Percentiles rank a stretch among this genome's conserved stretches.
phyloP scores from a whole-genome alignment of 1,284 basidiomycete species.

The Taiwanofungus camphoratus region DNA sequence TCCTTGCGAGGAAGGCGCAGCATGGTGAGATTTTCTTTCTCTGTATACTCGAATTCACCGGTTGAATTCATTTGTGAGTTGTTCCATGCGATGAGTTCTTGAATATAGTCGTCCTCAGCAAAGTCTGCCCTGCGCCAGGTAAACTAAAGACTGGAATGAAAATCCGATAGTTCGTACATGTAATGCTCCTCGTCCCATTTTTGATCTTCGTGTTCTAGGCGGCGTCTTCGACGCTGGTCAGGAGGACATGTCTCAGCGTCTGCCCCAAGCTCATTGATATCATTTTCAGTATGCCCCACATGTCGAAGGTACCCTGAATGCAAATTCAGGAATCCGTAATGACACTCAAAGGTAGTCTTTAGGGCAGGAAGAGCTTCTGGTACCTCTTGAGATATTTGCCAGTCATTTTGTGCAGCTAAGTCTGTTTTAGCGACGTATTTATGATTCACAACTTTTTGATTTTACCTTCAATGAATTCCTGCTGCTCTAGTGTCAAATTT shows the following conservation, averaged over 20 bases:
- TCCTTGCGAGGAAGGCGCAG: constrained; percentile 69
- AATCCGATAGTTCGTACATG: constrained; percentile 42
- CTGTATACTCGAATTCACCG: constrained; percentile 49
- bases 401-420: constrained; percentile 68
- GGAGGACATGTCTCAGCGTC: constrained; percentile 48
- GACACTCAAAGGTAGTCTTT: constrained; percentile 37
- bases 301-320: constrained; percentile 71
- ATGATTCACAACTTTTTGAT: constrained; percentile 5
- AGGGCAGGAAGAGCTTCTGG: constrained; percentile 36
- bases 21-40: constrained; percentile 64
- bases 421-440: neutral
- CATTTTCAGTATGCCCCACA: constrained; percentile 67
- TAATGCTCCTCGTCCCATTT: constrained; percentile 83
- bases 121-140: constrained; percentile 60
- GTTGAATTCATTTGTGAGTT: constrained; percentile 39
- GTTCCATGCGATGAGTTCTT: constrained; percentile 58
- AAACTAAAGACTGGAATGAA: constrained; percentile 2
- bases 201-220: constrained; percentile 55
- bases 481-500: constrained; percentile 45
- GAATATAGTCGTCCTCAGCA: constrained; percentile 67
- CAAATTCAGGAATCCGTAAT: constrained; percentile 70
- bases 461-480: constrained; percentile 57
- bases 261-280: constrained; percentile 70
- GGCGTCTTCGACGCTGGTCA: constrained; percentile 40
- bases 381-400: constrained; percentile 64